A percentile compares a stretch with the other conserved stretches of the same genome.
These are phyloP conservation scores for Fagus crenata DNA, from an alignment of 306 rosid species.

Conservation along the genomic window DNA sequence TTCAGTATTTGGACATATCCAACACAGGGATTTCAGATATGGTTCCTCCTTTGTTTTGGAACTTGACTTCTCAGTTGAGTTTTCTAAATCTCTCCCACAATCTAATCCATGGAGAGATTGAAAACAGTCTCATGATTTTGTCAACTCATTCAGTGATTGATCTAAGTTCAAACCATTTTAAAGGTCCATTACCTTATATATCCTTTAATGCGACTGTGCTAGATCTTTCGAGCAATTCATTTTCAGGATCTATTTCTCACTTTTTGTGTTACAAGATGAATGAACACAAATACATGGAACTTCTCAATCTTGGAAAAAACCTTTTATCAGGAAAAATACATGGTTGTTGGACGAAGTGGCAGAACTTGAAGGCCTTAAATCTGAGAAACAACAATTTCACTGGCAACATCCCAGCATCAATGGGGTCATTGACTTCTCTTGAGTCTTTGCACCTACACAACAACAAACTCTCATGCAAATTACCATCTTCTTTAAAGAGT, in stretches of 20 bases:
- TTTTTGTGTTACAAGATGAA: not conserved
- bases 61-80: too few species aligned
- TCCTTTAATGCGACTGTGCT: not conserved
- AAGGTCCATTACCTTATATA: constrained; percentile 1
- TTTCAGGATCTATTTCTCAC: not conserved
- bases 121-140: too few species aligned
- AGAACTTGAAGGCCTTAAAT: not conserved
- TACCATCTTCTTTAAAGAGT: too few species aligned
- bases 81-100: too few species aligned
- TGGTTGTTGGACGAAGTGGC: constrained; percentile 21
- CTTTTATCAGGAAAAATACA: constrained; percentile 14
- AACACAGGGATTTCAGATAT: constrained; percentile 4
- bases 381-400: constrained; percentile 22
- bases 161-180: constrained; percentile 10
- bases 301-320: constrained; percentile 3
- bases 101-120: too few species aligned
- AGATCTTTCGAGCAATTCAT: constrained; percentile 9
- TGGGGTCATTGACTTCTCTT: constrained; percentile 18
- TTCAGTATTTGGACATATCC: not conserved
- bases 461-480: not conserved
- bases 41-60: constrained; percentile 23
- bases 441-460: constrained; percentile 16
- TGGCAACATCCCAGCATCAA: constrained; percentile 31
- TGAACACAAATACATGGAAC: not conserved
- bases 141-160: not conserved